Conservation (phyloP, 805 yeast genomes). For the Myxozyma nipponensis region DNA sequence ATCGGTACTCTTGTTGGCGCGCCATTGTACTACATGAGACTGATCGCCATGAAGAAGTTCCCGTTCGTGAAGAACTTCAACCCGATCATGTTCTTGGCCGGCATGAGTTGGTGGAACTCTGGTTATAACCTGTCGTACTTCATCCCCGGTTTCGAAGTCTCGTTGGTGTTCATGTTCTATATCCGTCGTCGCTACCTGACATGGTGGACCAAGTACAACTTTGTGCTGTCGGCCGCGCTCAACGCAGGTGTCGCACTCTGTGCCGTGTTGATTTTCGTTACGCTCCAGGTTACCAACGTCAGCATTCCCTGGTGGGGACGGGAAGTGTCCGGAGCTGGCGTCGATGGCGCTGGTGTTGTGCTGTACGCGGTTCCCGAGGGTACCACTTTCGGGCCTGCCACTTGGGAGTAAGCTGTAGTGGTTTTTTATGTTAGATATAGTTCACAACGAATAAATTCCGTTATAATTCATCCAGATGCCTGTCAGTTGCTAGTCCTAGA, state of each 20-base stretch:
- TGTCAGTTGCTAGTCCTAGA: no score
- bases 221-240: conserved; percentile 53
- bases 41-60: neutral
- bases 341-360: conserved; percentile 26
- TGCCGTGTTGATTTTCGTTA: conserved; percentile 55
- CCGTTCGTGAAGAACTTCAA: conserved; percentile 15
- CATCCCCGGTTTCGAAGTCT: conserved; percentile 22
- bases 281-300: conserved; percentile 45
- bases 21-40: conserved; percentile 12
- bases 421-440: no score
- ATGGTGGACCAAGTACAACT: conserved; percentile 55
- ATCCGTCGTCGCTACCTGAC: conserved; percentile 47
- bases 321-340: conserved; percentile 32
- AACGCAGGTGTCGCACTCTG: conserved; percentile 62
- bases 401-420: conserved; percentile 29
- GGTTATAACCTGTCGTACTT: conserved; percentile 22
- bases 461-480: no score
- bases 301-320: conserved; percentile 66
- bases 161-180: conserved; percentile 41
- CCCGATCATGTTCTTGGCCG: conserved; percentile 18
- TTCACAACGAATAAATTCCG: no score
- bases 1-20: conserved; percentile 23
- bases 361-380: conserved; percentile 25
- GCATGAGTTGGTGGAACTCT: conserved; percentile 12
- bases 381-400: conserved; percentile 34